phyloP scores from a whole-genome alignment of 2,329 filamentous ascomycete genomes.

The Grosmannia huntii region DNA sequence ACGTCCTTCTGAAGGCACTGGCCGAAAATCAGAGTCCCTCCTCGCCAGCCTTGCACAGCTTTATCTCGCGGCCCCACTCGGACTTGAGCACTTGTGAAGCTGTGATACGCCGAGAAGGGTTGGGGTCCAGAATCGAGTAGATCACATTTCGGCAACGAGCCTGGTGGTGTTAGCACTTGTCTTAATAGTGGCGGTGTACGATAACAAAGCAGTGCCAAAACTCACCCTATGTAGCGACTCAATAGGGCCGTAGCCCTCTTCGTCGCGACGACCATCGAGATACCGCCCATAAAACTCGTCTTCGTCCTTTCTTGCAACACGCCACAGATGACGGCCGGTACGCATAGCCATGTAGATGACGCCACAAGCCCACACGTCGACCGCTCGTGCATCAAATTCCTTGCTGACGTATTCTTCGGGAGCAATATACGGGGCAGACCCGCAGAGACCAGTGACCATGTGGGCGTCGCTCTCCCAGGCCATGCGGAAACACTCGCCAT shows the following conservation, averaged over 20 bases:
- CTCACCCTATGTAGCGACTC: slow-evolving; percentile 89
- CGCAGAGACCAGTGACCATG: slow-evolving; percentile 94
- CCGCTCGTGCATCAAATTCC: slow-evolving; percentile 94
- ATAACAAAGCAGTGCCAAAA: not conserved
- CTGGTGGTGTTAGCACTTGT: slow-evolving; percentile 31
- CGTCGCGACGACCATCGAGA: slow-evolving; percentile 80
- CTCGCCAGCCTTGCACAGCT: slow-evolving; percentile 90
- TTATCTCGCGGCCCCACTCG: slow-evolving; percentile 97
- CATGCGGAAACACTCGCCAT: slow-evolving; percentile 98
- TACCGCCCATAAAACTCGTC: slow-evolving; percentile 97
- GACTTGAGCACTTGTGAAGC: slow-evolving; percentile 95
- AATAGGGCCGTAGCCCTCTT: slow-evolving; percentile 92
- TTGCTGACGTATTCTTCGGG: slow-evolving; percentile 92
- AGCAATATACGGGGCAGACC: slow-evolving; percentile 92
- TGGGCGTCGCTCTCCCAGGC: slow-evolving; percentile 97
- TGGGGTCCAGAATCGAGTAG: slow-evolving; percentile 95
- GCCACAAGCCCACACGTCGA: slow-evolving; percentile 95
- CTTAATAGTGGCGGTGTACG: not conserved
- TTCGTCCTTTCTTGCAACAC: slow-evolving; percentile 90
- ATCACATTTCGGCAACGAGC: slow-evolving; percentile 97
- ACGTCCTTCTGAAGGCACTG: not conserved
- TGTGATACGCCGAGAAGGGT: slow-evolving; percentile 81
- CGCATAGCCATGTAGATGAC: slow-evolving; percentile 99
- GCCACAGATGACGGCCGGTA: slow-evolving; percentile 90
- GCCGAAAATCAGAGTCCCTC: slow-evolving; percentile 59